phyloP scores from a whole-genome alignment of 495 filamentous ascomycete species.

The Choiromyces venosus region DNA sequence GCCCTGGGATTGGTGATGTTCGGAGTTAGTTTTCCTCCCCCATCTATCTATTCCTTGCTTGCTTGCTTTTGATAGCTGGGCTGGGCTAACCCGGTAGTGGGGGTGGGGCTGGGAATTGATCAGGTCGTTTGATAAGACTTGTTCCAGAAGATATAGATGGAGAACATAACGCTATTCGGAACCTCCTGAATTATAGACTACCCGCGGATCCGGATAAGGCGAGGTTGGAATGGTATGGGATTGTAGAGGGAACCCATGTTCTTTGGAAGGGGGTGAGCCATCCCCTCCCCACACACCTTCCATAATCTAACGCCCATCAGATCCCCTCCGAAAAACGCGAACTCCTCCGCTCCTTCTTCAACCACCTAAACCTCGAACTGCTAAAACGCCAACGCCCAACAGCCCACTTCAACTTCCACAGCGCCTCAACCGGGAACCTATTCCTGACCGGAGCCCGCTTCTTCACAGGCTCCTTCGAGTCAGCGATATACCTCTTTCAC shows the following conservation, averaged over 20 bases:
- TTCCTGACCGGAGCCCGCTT: constrained; percentile 82
- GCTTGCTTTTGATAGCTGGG: neutral
- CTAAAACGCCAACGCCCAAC: constrained; percentile 73
- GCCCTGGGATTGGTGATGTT: constrained; percentile 86
- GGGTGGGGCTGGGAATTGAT: constrained; percentile 13
- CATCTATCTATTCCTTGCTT: constrained; percentile 12
- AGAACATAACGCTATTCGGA: constrained; percentile 66
- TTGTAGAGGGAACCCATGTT: constrained; percentile 70
- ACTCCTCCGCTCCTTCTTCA: constrained; percentile 84
- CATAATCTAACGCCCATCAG: constrained; percentile 27
- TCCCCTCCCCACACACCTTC: neutral
- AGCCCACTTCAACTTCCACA: constrained; percentile 79
- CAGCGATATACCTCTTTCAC: constrained; percentile 72
- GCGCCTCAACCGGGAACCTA: constrained; percentile 85
- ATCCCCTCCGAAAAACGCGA: constrained; percentile 83
- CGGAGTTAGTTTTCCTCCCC: constrained; percentile 62
- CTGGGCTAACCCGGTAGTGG: constrained; percentile 12
- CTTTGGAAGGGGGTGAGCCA: constrained; percentile 55
- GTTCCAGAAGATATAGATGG: constrained; percentile 61
- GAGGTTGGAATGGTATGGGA: constrained; percentile 73
- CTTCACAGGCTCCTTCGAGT: constrained; percentile 75
- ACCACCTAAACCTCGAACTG: constrained; percentile 81
- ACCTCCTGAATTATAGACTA: constrained; percentile 80
- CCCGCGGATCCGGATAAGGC: constrained; percentile 53
- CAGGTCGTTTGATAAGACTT: constrained; percentile 82